Evolutionary conservation across 768 basidiomycete genomes (phyloP).

Genomic region (Boletellus emodensis): DNA sequence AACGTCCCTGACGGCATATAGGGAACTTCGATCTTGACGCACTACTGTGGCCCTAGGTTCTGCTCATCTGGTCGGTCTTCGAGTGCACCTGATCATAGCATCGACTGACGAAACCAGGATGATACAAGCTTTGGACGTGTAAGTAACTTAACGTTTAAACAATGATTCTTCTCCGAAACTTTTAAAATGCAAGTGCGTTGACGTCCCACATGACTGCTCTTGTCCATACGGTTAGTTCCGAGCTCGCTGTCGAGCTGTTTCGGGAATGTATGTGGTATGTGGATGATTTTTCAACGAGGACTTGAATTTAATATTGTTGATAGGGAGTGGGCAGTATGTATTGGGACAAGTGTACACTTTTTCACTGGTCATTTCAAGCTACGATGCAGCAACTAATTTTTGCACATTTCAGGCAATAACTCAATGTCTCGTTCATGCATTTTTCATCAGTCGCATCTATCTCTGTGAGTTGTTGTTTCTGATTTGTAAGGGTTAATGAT

Average conservation of each 20-base stretch:
- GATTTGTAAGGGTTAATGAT: background rate
- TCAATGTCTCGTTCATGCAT: constrained; percentile 22
- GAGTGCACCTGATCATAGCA: background rate
- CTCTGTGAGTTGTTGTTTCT: constrained; percentile 12
- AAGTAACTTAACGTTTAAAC: background rate
- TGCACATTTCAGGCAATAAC: constrained; percentile 8
- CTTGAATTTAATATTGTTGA: background rate
- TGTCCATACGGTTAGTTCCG: background rate
- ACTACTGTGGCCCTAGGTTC: constrained; percentile 8
- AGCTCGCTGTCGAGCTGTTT: background rate
- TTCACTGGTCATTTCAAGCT: background rate
- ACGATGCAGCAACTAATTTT: constrained; percentile 2
- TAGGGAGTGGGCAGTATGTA: constrained; percentile 11
- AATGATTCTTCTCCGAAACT: background rate
- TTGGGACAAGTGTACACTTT: constrained; percentile 17
- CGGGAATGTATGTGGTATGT: constrained; percentile 6
- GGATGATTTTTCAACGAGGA: background rate
- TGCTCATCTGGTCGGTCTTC: constrained; percentile 20
- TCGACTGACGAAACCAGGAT: constrained; percentile 14
- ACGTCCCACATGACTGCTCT: constrained; percentile 3
- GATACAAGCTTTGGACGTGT: constrained; percentile 16
- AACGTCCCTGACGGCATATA: background rate
- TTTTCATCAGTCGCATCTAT: constrained; percentile 22
- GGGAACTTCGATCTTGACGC: background rate
- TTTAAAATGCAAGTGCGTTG: constrained; percentile 8